These are phyloP conservation scores for Pythium volutum DNA, from an alignment of 352 stramenopile genomes.

Conservation along the genomic window DNA sequence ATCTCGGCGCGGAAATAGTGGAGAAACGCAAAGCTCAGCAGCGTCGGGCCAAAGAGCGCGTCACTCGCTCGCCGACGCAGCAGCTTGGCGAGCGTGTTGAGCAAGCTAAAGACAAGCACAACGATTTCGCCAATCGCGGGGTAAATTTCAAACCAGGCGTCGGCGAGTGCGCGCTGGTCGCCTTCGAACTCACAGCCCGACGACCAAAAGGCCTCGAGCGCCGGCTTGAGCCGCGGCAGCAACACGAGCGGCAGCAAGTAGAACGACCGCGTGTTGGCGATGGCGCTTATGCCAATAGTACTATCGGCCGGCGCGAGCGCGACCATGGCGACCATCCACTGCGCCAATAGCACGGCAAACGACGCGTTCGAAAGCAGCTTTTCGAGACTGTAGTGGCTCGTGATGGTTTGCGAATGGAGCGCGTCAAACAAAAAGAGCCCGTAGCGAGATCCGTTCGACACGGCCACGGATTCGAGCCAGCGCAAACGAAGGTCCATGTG, in stretches of 20 bases:
- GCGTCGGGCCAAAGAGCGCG: slow-evolving; percentile 31
- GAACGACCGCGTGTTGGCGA: too few relatives aligned
- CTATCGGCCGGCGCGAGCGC: not conserved
- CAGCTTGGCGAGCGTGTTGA: slow-evolving; percentile 33
- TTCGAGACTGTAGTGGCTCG: slow-evolving; percentile 27
- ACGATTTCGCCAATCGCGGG: slow-evolving; percentile 27
- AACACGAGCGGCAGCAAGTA: too few relatives aligned
- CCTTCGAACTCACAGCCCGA: too few relatives aligned
- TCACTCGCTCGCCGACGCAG: slow-evolving; percentile 29
- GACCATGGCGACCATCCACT: slow-evolving; percentile 28
- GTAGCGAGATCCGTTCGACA: slow-evolving; percentile 27
- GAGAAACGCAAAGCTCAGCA: slow-evolving; percentile 24
- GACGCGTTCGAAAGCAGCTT: slow-evolving; percentile 33
- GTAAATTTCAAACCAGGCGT: slow-evolving; percentile 39
- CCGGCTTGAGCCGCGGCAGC: too few relatives aligned
- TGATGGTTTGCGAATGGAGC: slow-evolving; percentile 8
- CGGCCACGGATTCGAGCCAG: slow-evolving; percentile 1
- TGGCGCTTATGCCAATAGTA: slow-evolving; percentile 15
- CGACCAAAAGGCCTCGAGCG: too few relatives aligned
- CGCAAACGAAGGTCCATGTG: not conserved
- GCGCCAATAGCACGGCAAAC: slow-evolving; percentile 26
- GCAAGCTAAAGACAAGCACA: slow-evolving; percentile 31
- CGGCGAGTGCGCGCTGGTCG: slow-evolving; percentile 22
- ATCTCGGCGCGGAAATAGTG: slow-evolving; percentile 28
- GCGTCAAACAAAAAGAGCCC: slow-evolving; percentile 32